Percentiles rank a stretch among this genome's conserved stretches.
Conservation (phyloP, 352 stramenopile species). For the Phytophthora hibernalis region DNA sequence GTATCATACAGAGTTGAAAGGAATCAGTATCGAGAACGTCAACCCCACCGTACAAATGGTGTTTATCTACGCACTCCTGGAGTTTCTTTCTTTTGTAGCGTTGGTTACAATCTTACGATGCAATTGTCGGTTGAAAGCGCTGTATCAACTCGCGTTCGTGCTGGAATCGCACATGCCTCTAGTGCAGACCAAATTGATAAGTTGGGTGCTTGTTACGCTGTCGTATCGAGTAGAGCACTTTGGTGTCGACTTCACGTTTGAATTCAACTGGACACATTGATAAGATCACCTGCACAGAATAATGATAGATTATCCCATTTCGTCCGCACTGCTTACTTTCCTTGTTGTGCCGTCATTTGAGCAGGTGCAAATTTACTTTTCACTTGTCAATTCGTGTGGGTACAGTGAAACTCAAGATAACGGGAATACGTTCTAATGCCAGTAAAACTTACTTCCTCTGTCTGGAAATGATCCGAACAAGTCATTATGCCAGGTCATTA, state of each 20-base stretch:
- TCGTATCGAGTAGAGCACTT: slow-evolving; percentile 22
- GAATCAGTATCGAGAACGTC: slow-evolving; percentile 1
- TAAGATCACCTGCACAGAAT: neutral
- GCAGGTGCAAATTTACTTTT: too few relatives aligned
- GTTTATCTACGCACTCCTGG: slow-evolving; percentile 15
- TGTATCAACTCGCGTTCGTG: slow-evolving; percentile 37
- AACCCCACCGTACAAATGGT: slow-evolving; percentile 3
- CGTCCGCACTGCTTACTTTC: too few relatives aligned
- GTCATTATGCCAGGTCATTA: too few relatives aligned
- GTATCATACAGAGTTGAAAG: slow-evolving; percentile 18
- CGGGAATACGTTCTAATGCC: too few relatives aligned
- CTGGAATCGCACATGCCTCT: slow-evolving; percentile 28
- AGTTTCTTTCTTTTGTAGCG: slow-evolving; percentile 21
- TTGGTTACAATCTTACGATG: slow-evolving; percentile 14
- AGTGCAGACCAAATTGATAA: slow-evolving; percentile 27
- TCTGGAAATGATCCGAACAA: too few relatives aligned
- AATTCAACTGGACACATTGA: neutral
- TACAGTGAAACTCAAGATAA: too few relatives aligned
- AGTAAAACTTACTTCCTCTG: too few relatives aligned
- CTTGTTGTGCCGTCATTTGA: too few relatives aligned
- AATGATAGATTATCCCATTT: neutral
- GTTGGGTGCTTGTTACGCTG: slow-evolving; percentile 18
- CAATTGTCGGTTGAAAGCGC: slow-evolving; percentile 7
- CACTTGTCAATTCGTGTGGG: too few relatives aligned
- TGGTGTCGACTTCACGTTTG: slow-evolving; percentile 5